Base-by-base conservation (phyloP, 768 basidiomycete genomes). In the Lactarius evosmus region DNA sequence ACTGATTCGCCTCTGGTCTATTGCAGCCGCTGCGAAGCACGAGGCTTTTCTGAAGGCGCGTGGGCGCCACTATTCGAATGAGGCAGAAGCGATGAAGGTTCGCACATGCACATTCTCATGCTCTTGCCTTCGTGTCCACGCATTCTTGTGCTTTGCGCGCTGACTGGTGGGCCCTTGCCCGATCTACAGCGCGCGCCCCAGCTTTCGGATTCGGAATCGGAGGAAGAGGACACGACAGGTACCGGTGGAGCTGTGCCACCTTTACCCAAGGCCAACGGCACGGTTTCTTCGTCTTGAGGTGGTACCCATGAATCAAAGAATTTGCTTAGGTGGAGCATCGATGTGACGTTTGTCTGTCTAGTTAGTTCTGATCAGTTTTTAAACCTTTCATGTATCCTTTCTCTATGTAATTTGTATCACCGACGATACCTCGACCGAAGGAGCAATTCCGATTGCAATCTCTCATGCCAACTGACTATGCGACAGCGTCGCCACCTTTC, bases 51-150 rank as follows among this genome's bases (percentile, higher is more conserved):
- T 93, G 34, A 83, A 84, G 67, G 91, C 91, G 27, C 82, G 92
- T 27, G 89, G 88, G 59, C 80, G 89, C 60, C 93, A 94, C 71
- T 94, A 94, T 69, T 93, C 91, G 6, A 93, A 94, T 56, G 93
- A 95, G 72, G 93, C 90, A 1, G 89, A 93, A 72, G 93, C 91
- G 19, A 93, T 95, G 93, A 93, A 93, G 85, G 91, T 88, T 74
- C 52, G 74, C 54, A 52, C 46, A 41, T 51, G 49, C 30, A 19
- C 4, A 25, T 56, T 38, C 14, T 40, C 27, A 7, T n/a, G 61
- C 63, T 57, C 34, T 7, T n/a, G 57, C 59, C 59, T 50, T 30
- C 53, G 41, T 41, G n/a, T 66, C 25, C 33, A 36, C 46, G 46
- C 38, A 57, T 19, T 56, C 36, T 52, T 60, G 59, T 62, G 67